Evolutionary conservation across 768 basidiomycete genomes (phyloP).

Genomic region (Flagelloscypha sp.): DNA sequence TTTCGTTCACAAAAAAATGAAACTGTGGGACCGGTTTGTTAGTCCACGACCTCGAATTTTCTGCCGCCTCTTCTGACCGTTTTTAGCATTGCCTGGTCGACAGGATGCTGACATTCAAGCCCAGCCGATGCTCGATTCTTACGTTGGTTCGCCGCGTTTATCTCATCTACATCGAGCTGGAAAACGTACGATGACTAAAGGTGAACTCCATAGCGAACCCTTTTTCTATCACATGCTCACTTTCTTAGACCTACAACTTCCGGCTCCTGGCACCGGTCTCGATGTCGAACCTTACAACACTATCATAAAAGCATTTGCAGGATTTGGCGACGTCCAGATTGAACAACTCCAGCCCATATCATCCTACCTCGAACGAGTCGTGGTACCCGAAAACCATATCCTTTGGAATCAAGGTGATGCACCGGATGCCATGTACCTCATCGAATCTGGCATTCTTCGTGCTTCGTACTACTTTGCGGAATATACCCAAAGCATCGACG

Average conservation of each 20-base stretch:
- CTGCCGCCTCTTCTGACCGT: constrained; percentile 4
- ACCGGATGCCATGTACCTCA: constrained; percentile 80
- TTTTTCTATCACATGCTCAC: constrained; percentile 10
- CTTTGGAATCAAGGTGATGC: constrained; percentile 75
- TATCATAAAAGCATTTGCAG: constrained; percentile 71
- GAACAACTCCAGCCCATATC: constrained; percentile 55
- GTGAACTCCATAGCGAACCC: constrained; percentile 22
- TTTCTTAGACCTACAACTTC: constrained; percentile 20
- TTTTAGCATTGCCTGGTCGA: constrained; percentile 49
- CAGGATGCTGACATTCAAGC: constrained; percentile 42
- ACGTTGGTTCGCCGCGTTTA: constrained; percentile 58
- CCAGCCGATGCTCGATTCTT: constrained; percentile 32
- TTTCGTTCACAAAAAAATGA: constrained; percentile 60
- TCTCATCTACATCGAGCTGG: constrained; percentile 66
- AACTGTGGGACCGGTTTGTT: constrained; percentile 36
- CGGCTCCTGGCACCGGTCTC: constrained; percentile 23
- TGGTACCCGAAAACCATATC: constrained; percentile 46
- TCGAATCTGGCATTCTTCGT: constrained; percentile 79
- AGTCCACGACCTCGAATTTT: constrained; percentile 7
- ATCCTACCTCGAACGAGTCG: constrained; percentile 61
- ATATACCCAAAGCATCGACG: constrained; percentile 59
- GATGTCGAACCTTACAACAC: constrained; percentile 62
- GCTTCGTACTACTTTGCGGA: constrained; percentile 63
- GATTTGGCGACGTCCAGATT: constrained; percentile 51
- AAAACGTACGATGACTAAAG: constrained; percentile 56